Conservation (phyloP, 345 rosid species). For the Citrus sp. region DNA sequence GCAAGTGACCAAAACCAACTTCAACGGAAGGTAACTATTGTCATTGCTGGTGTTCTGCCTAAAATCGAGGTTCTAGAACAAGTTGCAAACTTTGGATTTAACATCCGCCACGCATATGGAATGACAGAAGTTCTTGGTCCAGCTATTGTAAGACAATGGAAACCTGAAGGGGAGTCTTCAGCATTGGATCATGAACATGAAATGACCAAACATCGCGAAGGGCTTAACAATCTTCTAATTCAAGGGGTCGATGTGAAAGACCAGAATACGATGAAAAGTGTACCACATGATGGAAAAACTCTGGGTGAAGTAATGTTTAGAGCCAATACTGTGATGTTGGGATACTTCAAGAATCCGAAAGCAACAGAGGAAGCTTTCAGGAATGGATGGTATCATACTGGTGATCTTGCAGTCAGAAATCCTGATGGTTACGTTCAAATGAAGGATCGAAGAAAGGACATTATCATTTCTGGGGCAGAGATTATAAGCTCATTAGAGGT, state of each 20-base stretch:
- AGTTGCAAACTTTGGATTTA: slow-evolving; percentile 44
- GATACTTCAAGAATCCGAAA: slow-evolving; percentile 44
- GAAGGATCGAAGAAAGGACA: slow-evolving; percentile 57
- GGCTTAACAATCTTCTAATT: slow-evolving; percentile 29
- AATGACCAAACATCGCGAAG: slow-evolving; percentile 17
- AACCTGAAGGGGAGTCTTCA: not conserved
- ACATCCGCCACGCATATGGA: slow-evolving; percentile 42
- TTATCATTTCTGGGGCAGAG: slow-evolving; percentile 21
- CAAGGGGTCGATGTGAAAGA: slow-evolving; percentile 55
- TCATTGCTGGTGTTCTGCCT: slow-evolving; percentile 42
- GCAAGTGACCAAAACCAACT: slow-evolving; percentile 3
- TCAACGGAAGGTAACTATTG: slow-evolving; percentile 23
- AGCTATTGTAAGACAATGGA: slow-evolving; percentile 36
- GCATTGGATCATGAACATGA: not conserved
- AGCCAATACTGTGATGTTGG: slow-evolving; percentile 55
- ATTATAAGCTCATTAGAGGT: slow-evolving; percentile 45
- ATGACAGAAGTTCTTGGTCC: slow-evolving; percentile 63
- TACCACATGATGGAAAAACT: slow-evolving; percentile 50
- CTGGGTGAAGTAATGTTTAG: slow-evolving; percentile 57
- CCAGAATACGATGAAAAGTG: slow-evolving; percentile 41
- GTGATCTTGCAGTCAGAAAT: slow-evolving; percentile 53
- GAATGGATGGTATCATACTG: slow-evolving; percentile 60
- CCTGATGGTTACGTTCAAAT: slow-evolving; percentile 48
- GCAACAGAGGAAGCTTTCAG: slow-evolving; percentile 48
- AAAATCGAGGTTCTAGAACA: slow-evolving; percentile 9